Conservation (phyloP, 163 green algal genomes). For the Scenedesmus sp. region DNA sequence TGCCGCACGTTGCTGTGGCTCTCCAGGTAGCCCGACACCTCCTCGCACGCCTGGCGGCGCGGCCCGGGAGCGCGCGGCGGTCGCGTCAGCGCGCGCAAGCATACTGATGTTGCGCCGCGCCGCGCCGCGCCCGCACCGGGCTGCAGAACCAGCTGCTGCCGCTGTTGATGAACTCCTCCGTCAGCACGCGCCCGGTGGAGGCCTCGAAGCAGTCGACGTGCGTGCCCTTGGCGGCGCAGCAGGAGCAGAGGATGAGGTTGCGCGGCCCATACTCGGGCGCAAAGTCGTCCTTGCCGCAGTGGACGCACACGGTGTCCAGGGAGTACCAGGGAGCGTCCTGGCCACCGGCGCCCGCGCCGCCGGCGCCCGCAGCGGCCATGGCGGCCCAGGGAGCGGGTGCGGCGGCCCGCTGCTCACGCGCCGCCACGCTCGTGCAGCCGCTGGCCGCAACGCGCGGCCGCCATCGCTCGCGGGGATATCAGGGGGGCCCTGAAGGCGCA, state of each 20-base stretch:
- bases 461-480: no score
- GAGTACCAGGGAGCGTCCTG: constrained; percentile 25
- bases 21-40: constrained; percentile 28
- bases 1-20: constrained; percentile 27
- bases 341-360: no score
- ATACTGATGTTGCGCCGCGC: constrained; percentile 1
- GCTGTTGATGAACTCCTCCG: constrained; percentile 35
- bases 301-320: constrained; percentile 42
- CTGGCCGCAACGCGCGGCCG: no score
- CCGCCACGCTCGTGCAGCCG: no score
- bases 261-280: constrained; percentile 37
- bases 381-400: no score
- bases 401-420: no score
- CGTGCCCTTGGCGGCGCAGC: constrained; percentile 43
- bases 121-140: no score
- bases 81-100: neutral
- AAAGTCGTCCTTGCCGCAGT: constrained; percentile 44
- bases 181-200: constrained; percentile 24
- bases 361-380: no score
- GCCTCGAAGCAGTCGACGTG: constrained; percentile 54
- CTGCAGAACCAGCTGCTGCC: constrained; percentile 55
- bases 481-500: no score
- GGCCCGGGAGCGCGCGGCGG: no score
- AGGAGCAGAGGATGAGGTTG: constrained; percentile 52
- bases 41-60: constrained; percentile 15